Conservation (phyloP, 495 filamentous ascomycete genomes). For the Evansstolkia leycettana region DNA sequence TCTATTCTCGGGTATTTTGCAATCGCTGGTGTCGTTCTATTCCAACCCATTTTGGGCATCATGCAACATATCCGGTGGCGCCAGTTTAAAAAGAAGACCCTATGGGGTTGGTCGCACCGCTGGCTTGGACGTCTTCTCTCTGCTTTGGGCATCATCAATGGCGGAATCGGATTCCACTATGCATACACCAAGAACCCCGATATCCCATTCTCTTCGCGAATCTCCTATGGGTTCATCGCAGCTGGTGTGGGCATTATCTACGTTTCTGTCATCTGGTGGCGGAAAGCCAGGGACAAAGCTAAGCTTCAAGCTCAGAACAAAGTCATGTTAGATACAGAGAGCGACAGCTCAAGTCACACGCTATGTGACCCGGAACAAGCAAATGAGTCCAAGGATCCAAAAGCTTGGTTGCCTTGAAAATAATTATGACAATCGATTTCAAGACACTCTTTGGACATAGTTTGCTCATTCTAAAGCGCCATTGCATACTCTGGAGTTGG, state of each 20-base stretch:
- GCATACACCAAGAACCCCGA: conserved; percentile 8
- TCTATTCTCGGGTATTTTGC: conserved; percentile 45
- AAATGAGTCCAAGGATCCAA: background rate
- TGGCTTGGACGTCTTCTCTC: conserved; percentile 76
- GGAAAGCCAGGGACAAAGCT: background rate
- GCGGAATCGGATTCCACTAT: conserved; percentile 47
- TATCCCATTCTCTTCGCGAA: conserved; percentile 7
- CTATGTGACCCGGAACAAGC: background rate
- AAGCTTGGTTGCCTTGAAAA: too few species aligned
- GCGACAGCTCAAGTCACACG: background rate
- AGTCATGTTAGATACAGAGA: background rate
- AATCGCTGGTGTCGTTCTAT: conserved; percentile 34
- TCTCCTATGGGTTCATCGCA: conserved; percentile 8
- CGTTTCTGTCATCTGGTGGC: conserved; percentile 7
- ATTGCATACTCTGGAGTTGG: too few species aligned
- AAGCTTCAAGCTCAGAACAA: background rate
- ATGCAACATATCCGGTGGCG: conserved; percentile 48
- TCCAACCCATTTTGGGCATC: conserved; percentile 52
- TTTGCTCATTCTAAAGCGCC: too few species aligned
- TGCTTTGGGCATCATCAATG: conserved; percentile 50
- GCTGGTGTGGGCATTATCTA: conserved; percentile 6
- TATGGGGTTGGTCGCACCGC: conserved; percentile 53
- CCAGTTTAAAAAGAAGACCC: conserved; percentile 29
- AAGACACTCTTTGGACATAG: too few species aligned
- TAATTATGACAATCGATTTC: too few species aligned